phyloP scores from a whole-genome alignment of 208 protist species.

The Crithidia sp. region DNA sequence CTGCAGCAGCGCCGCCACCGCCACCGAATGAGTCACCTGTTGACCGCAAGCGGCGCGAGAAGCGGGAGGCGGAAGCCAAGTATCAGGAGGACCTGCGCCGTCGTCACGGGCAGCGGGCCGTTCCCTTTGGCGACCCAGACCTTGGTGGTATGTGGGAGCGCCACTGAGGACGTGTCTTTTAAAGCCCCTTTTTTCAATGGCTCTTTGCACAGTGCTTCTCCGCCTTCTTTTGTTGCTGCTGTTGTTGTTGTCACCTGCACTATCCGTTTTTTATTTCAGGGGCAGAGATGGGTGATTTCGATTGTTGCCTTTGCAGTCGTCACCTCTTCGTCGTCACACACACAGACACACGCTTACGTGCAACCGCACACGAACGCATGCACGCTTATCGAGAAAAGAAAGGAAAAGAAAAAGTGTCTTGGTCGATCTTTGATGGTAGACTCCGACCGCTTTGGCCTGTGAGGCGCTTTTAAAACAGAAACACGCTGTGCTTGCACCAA shows the following conservation, averaged over 20 bases:
- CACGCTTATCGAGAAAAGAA: too few relatives aligned
- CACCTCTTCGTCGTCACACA: slow-evolving; percentile 7
- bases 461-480: too few relatives aligned
- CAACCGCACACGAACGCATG: not conserved
- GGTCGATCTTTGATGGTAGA: too few relatives aligned
- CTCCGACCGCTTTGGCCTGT: too few relatives aligned
- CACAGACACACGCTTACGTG: not conserved
- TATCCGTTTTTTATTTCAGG: too few relatives aligned
- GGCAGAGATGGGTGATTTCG: too few relatives aligned
- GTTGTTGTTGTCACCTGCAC: too few relatives aligned
- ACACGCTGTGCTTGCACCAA: too few relatives aligned
- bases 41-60: slow-evolving; percentile 61
- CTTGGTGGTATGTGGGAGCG: slow-evolving; percentile 72
- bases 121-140: slow-evolving; percentile 78
- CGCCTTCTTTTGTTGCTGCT: too few relatives aligned
- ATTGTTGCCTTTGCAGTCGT: not conserved
- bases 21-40: slow-evolving; percentile 33
- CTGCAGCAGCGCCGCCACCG: slow-evolving; percentile 7
- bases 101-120: slow-evolving; percentile 70
- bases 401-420: too few relatives aligned
- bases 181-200: too few relatives aligned
- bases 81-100: slow-evolving; percentile 80
- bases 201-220: too few relatives aligned
- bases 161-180: slow-evolving; percentile 17
- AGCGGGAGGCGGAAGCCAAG: slow-evolving; percentile 65